Evolutionary conservation across 148 eudicot species (phyloP), one percentile per base, ranked within the genome.

Genomic region (Euryodendron excelsum): DNA sequence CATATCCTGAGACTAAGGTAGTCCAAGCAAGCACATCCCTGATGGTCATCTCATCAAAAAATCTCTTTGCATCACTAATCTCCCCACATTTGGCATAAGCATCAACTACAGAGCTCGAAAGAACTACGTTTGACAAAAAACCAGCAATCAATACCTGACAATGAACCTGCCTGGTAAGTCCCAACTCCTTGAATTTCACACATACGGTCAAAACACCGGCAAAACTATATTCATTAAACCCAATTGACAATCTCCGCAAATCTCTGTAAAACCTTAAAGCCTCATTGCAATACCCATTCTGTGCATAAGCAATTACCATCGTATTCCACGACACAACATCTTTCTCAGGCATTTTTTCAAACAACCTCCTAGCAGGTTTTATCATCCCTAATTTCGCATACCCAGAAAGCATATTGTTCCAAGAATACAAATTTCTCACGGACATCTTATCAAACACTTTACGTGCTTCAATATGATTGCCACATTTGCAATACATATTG

Each of bases 351-450:
- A 92, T 89, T 79, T 71, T 77, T 74, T 91, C 92, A 81, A 94
- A 92, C 82, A 91, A 65, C 62, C 72, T 81, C 85, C 74, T 82
- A 72, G 92, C 95, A 14, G 87, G 85, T 28, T 73, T 75, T 14
- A 89, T 21, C 93, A 91, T 88, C 39, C 96, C 88, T 28, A 80
- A 72, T 73, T 88, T 91, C n/a, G 85, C 86, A 79, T 94, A 92
- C 88, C 98, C 97, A 79, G 95, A 92, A 62, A 92, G 84, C 83
- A 91, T 86, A 87, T 84, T 91, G 39, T 93, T 91, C 98, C 93
- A 91, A 75, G 89, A 81, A 53, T 87, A 90, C 90, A 91, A 81
- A 83, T 88, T 93, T 80, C 89, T 88, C 28, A 53, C 70, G 31
- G 87, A 73, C 97, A 93, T 93, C 87, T 85, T 87, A 84, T 93